A percentile compares a stretch with the other conserved stretches of the same genome.
These are phyloP conservation scores for Vitellaria paradoxa DNA, from an alignment of 179 eudicot species.

Conservation along the genomic window DNA sequence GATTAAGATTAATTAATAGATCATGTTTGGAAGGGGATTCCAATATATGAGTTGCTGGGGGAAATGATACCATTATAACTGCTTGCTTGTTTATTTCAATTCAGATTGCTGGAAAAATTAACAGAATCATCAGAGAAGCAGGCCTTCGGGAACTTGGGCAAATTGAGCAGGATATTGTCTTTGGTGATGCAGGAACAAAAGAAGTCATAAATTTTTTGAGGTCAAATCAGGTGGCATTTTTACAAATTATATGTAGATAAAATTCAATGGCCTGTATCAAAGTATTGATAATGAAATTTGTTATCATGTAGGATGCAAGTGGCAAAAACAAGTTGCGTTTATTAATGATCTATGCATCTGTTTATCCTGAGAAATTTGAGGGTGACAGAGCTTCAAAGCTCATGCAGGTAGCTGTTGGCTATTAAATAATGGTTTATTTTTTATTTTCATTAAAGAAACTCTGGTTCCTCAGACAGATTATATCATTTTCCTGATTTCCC, in stretches of 20 bases:
- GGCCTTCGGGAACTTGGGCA: slow-evolving; percentile 90
- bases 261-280: too few relatives aligned
- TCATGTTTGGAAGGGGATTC: not conserved
- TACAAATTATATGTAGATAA: too few relatives aligned
- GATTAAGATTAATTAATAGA: not conserved
- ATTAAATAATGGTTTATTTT: not conserved
- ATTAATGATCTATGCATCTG: slow-evolving; percentile 81
- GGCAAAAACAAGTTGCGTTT: slow-evolving; percentile 76
- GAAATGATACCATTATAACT: not conserved
- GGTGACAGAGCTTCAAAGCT: slow-evolving; percentile 88
- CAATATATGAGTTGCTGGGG: not conserved
- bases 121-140: slow-evolving; percentile 61
- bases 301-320: slow-evolving; percentile 45
- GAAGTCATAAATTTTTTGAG: slow-evolving; percentile 76
- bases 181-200: slow-evolving; percentile 95
- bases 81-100: slow-evolving; percentile 5
- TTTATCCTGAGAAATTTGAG: slow-evolving; percentile 93
- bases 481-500: too few relatives aligned
- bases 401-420: slow-evolving; percentile 67
- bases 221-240: slow-evolving; percentile 50
- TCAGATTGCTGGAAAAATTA: slow-evolving; percentile 93
- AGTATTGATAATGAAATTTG: not conserved
- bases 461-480: not conserved
- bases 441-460: not conserved
- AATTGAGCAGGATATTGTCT: slow-evolving; percentile 95